Conservation (phyloP, 1,139 yeast genomes). For the Yamadazyma atmosphaerica region DNA sequence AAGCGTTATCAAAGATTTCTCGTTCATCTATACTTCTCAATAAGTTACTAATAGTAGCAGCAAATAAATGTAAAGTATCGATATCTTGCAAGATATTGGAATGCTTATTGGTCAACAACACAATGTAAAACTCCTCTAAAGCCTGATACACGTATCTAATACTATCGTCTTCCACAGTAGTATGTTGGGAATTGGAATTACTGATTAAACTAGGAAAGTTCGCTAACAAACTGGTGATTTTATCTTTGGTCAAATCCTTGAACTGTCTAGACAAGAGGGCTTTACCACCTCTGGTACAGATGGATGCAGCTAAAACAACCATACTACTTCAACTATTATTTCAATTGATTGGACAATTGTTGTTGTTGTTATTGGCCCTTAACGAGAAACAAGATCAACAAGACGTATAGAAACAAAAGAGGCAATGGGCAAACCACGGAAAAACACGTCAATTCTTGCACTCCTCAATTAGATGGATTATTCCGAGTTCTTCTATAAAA, state of each 20-base stretch:
- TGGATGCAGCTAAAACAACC: constrained; percentile 84
- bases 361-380: background rate
- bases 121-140: constrained; percentile 89
- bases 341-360: constrained; percentile 1
- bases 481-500: background rate
- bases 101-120: constrained; percentile 85
- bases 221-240: constrained; percentile 83
- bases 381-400: too few species aligned
- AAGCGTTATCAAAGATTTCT: constrained; percentile 81
- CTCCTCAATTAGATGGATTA: background rate
- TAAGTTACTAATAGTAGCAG: constrained; percentile 76
- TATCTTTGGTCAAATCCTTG: constrained; percentile 78
- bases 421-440: too few species aligned
- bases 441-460: background rate
- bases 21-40: constrained; percentile 77
- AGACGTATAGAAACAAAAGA: too few species aligned
- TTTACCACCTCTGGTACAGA: constrained; percentile 94
- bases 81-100: constrained; percentile 95
- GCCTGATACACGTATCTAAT: constrained; percentile 96
- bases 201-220: constrained; percentile 82
- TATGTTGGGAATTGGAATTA: constrained; percentile 76
- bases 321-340: constrained; percentile 13
- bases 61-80: constrained; percentile 84
- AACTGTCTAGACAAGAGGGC: constrained; percentile 93
- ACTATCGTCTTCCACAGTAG: constrained; percentile 90